A percentile compares a stretch with the other conserved stretches of the same genome.
Evolutionary conservation across 768 basidiomycete species (phyloP).

Genomic region (Sistotremastrum niveocremeum): DNA sequence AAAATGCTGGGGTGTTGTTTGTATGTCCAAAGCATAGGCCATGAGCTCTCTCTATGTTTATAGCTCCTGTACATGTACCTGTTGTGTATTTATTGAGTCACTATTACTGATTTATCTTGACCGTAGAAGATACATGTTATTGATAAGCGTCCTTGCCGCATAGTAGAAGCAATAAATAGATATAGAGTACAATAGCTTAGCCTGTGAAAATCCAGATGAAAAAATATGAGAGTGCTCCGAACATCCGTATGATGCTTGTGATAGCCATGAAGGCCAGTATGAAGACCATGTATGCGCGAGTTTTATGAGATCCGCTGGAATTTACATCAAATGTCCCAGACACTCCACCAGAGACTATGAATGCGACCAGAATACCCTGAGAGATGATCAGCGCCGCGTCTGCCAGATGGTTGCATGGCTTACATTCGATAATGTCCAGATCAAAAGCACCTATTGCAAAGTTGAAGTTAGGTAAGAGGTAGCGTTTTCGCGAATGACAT

Average conservation of each 20-base stretch:
- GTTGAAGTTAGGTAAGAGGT: slow-evolving; percentile 10
- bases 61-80: no score
- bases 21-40: no score
- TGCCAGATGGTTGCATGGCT: slow-evolving; percentile 8
- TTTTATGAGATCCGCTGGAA: slow-evolving; percentile 39
- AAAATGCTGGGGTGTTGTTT: no score
- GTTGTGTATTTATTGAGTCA: no score
- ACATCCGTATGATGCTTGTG: slow-evolving; percentile 39
- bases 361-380: slow-evolving; percentile 31
- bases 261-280: slow-evolving; percentile 73
- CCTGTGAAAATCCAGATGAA: slow-evolving; percentile 5
- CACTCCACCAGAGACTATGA: slow-evolving; percentile 48
- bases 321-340: slow-evolving; percentile 45
- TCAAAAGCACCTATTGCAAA: slow-evolving; percentile 40
- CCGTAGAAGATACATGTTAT: no score
- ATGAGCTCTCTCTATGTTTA: no score
- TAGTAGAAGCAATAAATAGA: no score
- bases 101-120: no score
- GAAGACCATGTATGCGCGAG: slow-evolving; percentile 58
- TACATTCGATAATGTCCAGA: slow-evolving; percentile 81
- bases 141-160: no score
- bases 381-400: not conserved
- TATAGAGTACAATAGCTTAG: not conserved
- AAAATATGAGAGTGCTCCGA: slow-evolving; percentile 2
- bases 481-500: not conserved